phyloP scores from a whole-genome alignment of 352 stramenopile genomes.

The Globisporangium viniferum region DNA sequence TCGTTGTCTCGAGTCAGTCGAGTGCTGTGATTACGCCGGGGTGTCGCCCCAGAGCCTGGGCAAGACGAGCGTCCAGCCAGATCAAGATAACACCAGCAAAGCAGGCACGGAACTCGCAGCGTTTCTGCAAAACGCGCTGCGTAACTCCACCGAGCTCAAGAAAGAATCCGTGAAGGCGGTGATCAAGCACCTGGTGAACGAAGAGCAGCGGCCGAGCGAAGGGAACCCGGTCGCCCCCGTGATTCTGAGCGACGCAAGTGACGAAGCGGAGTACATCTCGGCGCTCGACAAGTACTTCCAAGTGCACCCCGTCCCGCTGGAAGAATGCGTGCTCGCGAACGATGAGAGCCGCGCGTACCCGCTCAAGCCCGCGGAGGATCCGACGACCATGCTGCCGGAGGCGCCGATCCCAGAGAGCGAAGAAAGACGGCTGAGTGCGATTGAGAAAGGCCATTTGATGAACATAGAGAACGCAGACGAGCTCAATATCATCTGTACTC shows the following conservation, averaged over 20 bases:
- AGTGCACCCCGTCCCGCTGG: slow-evolving; percentile 20
- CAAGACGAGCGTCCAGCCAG: slow-evolving; percentile 18
- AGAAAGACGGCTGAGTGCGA: slow-evolving; percentile 28
- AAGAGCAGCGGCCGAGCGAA: background rate
- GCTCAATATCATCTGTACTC: slow-evolving; percentile 55
- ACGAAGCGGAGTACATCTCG: slow-evolving; percentile 25
- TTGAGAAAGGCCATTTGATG: slow-evolving; percentile 33
- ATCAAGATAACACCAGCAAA: background rate
- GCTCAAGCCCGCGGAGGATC: slow-evolving; percentile 19
- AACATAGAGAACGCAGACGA: slow-evolving; percentile 51
- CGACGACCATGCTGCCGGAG: slow-evolving; percentile 11
- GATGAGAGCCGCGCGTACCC: slow-evolving; percentile 35
- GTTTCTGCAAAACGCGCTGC: slow-evolving; percentile 23
- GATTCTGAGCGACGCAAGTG: background rate
- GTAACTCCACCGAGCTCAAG: slow-evolving; percentile 18
- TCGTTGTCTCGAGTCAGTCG: slow-evolving; percentile 50
- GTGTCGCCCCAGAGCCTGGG: slow-evolving; percentile 32
- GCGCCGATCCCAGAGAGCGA: slow-evolving; percentile 41
- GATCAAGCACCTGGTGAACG: slow-evolving; percentile 26
- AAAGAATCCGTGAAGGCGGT: slow-evolving; percentile 23
- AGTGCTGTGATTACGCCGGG: slow-evolving; percentile 45
- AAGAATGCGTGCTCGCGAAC: slow-evolving; percentile 35
- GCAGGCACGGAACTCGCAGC: slow-evolving; percentile 13
- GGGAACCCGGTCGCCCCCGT: background rate
- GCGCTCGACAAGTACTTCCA: slow-evolving; percentile 29